phyloP scores from a whole-genome alignment of 164 flowering plant genomes.

The Annona cherimola region DNA sequence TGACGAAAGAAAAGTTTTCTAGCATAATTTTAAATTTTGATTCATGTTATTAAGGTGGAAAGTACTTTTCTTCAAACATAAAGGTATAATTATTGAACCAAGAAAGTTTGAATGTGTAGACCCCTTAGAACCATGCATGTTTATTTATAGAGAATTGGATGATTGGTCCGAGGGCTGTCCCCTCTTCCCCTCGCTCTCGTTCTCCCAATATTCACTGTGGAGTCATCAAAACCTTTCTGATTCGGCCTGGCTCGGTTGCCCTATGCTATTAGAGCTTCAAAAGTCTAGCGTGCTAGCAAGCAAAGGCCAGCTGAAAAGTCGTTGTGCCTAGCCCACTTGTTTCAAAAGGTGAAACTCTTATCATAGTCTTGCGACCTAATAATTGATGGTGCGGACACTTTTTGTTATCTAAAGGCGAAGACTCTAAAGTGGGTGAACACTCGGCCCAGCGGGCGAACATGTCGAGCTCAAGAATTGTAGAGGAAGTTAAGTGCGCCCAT shows the following conservation, averaged over 20 bases:
- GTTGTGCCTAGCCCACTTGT: not conserved
- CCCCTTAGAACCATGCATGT: too few relatives aligned
- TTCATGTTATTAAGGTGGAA: too few relatives aligned
- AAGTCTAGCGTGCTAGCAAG: not conserved
- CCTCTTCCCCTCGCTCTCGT: not conserved
- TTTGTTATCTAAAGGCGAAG: conserved; percentile 4
- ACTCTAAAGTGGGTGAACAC: conserved; percentile 2
- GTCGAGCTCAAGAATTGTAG: not conserved
- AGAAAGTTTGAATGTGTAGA: too few relatives aligned
- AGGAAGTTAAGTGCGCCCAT: too few relatives aligned
- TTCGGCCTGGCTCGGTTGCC: not conserved
- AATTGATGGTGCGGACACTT: conserved; percentile 2
- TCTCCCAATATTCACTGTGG: not conserved
- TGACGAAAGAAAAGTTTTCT: too few relatives aligned
- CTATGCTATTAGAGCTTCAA: not conserved
- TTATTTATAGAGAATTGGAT: not conserved
- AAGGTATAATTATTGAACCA: too few relatives aligned
- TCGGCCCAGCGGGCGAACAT: conserved; percentile 2
- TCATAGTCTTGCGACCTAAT: not conserved
- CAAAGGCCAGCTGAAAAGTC: not conserved
- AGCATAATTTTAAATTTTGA: too few relatives aligned
- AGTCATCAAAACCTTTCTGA: not conserved
- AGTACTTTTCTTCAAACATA: too few relatives aligned
- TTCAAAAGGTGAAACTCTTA: not conserved
- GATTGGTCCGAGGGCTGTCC: not conserved